Evolutionary conservation across 768 basidiomycete species (phyloP).

Genomic region (Psilocybe azurescens): DNA sequence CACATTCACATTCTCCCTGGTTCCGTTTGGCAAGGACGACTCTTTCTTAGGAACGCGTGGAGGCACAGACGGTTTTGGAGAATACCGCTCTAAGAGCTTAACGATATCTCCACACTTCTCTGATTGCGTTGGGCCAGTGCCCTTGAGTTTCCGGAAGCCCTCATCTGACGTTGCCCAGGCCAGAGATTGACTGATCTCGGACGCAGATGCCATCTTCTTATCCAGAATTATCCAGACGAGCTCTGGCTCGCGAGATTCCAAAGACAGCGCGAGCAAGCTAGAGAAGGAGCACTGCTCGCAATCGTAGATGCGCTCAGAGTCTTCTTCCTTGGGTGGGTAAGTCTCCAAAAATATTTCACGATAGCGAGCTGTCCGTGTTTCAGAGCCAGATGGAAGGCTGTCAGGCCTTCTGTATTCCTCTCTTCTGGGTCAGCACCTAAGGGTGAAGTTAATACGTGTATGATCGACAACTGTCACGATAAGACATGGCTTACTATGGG

Average conservation of each 20-base stretch:
- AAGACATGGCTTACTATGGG: slow-evolving; percentile 59
- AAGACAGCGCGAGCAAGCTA: slow-evolving; percentile 57
- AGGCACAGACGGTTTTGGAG: background rate
- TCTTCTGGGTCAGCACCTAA: slow-evolving; percentile 79
- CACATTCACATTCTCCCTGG: background rate
- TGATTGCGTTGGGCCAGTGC: slow-evolving; percentile 20
- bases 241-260: slow-evolving; percentile 67
- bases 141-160: slow-evolving; percentile 27
- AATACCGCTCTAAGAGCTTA: slow-evolving; percentile 44
- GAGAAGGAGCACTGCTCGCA: slow-evolving; percentile 37
- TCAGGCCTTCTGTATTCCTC: slow-evolving; percentile 58
- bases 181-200: slow-evolving; percentile 61
- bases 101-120: slow-evolving; percentile 54
- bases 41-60: background rate
- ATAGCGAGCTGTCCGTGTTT: slow-evolving; percentile 55
- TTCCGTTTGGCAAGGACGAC: background rate
- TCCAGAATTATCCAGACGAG: slow-evolving; percentile 69
- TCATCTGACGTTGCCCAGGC: slow-evolving; percentile 45
- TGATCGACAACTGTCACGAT: slow-evolving; percentile 25
- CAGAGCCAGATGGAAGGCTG: slow-evolving; percentile 72
- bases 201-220: slow-evolving; percentile 51
- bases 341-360: slow-evolving; percentile 64
- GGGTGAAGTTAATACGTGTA: slow-evolving; percentile 21
- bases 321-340: slow-evolving; percentile 59
- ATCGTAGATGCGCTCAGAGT: slow-evolving; percentile 54